phyloP scores from a whole-genome alignment of 139 green algal genomes.

The Chlorella sp. region DNA sequence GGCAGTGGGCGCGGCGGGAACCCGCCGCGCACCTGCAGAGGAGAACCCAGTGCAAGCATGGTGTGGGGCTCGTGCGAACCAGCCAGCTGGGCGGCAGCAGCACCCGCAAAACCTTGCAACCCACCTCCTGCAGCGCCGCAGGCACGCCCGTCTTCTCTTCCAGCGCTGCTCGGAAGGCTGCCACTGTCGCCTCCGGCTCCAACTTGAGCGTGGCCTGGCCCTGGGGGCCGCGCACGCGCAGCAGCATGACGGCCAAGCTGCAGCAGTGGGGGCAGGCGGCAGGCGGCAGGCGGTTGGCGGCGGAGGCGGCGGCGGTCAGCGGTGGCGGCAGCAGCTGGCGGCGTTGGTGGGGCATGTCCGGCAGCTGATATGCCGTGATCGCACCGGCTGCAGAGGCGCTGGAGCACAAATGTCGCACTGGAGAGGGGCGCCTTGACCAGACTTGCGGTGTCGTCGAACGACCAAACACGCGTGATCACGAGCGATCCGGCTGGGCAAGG shows the following conservation, averaged over 20 bases:
- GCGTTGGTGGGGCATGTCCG: neutral
- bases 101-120: neutral
- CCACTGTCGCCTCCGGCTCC: constrained; percentile 33
- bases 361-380: neutral
- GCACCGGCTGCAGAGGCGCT: no score
- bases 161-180: constrained; percentile 55
- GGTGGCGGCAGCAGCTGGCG: neutral
- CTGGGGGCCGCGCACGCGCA: constrained; percentile 39
- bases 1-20: constrained; percentile 68
- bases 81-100: neutral
- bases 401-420: no score
- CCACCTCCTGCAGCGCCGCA: constrained; percentile 48
- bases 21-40: constrained; percentile 53
- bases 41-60: neutral
- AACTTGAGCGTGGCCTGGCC: constrained; percentile 43
- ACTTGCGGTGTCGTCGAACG: neutral
- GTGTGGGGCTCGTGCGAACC: neutral
- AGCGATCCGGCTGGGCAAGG: no score
- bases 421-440: neutral
- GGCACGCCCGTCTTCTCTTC: constrained; percentile 53
- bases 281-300: neutral
- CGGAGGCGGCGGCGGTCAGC: neutral
- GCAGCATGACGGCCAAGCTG: neutral
- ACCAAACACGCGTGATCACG: no score
- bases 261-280: neutral